Evolutionary conservation across 805 yeast genomes (phyloP), one percentile per base, ranked within the genome.

Genomic region (Kuraishia piskuri): DNA sequence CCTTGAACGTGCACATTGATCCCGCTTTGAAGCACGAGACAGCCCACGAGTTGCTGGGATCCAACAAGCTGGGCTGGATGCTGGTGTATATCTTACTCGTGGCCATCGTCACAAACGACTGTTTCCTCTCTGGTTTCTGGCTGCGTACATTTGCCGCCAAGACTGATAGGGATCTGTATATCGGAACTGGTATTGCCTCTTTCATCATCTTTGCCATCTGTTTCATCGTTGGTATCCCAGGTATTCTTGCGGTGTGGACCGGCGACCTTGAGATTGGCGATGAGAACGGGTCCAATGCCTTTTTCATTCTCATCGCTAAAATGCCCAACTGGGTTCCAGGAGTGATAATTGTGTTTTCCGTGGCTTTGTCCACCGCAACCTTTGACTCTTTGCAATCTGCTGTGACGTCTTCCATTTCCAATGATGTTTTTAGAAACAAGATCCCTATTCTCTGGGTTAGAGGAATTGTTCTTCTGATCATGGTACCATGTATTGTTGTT

Each of bases 101-200:
- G 31, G 97, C 97, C 24, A 87, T 91, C 63, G 78, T 90, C 54
- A 88, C 97, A 36, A 91, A 91, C 63, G 96, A 90, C 65, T 82
- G 91, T 65, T 91, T 91, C 69, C 72, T 91, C 76, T 80, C 96
- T 31, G 96, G 96, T 0, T 90, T 91, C 67, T 91, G 98, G 98
- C 72, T 91, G 56, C 77, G 98, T 63, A 88, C 98, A 0, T 91
- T 91, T 73, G 96, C 98, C 5, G 84, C 96, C 6, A 81, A 80
- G 58, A 72, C 89, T 8, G 82, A 90, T 68, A 79, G 74, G 58
- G 96, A 90, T 63, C 75, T 91, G 61, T 67, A 78, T 67, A 78
- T 88, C 58, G 95, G 94, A 23, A 80, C 90, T 52, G 74, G 84
- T 2, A 71, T 91, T 55, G 96, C 97, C 0, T 78, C 91, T 0